Conservation (phyloP, 805 yeast species). For the Starmerella roubikii region DNA sequence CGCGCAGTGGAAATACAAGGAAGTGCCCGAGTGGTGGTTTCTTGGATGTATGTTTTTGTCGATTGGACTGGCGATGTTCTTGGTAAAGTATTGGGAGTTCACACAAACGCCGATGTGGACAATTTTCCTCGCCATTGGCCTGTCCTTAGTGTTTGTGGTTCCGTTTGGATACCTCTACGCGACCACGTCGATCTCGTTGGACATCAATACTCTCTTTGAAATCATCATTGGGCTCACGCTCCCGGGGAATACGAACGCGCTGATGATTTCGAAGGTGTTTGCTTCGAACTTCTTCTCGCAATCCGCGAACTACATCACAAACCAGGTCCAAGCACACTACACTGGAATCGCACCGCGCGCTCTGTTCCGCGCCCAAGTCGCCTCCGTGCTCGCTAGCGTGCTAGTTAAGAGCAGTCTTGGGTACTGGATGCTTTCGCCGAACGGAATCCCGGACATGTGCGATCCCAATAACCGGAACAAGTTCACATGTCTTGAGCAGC, state of each 20-base stretch:
- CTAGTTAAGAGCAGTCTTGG: conserved; percentile 31
- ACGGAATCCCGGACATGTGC: conserved; percentile 33
- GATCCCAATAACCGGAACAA: conserved; percentile 28
- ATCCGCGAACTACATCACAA: conserved; percentile 40
- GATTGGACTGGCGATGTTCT: conserved; percentile 31
- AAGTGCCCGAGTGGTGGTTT: conserved; percentile 44
- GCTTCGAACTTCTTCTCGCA: conserved; percentile 52
- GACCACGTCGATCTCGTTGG: conserved; percentile 43
- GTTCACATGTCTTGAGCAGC: conserved; percentile 32
- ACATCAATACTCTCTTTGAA: conserved; percentile 51
- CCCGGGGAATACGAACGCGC: conserved; percentile 51
- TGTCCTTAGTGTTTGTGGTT: conserved; percentile 43
- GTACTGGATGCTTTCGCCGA: conserved; percentile 31
- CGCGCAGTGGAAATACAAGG: conserved; percentile 39
- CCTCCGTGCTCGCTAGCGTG: conserved; percentile 31
- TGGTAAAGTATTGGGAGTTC: conserved; percentile 34
- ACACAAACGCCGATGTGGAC: conserved; percentile 37
- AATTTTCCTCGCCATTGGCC: conserved; percentile 41
- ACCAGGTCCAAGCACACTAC: conserved; percentile 39
- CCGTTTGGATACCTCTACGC: conserved; percentile 52
- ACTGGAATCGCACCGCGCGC: conserved; percentile 33
- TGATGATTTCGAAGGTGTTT: conserved; percentile 46
- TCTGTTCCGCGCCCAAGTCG: conserved; percentile 28
- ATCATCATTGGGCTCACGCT: conserved; percentile 51
- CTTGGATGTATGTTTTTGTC: conserved; percentile 32